A percentile compares a stretch with the other conserved stretches of the same genome.
phyloP scores from a whole-genome alignment of 306 rosid species.

The Styphnolobium japonicum region DNA sequence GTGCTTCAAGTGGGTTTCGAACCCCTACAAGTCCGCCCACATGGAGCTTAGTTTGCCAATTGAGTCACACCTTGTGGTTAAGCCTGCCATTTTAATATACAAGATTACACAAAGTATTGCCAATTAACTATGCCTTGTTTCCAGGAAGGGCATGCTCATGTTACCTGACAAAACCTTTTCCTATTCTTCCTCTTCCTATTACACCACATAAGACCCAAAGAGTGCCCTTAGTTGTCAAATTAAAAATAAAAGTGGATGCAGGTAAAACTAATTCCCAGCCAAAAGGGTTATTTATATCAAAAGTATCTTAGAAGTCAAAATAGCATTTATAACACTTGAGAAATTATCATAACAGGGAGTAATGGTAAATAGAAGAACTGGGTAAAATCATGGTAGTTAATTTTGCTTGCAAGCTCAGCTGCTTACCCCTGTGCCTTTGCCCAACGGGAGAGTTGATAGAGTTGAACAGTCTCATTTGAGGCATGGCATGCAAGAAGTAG shows the following conservation, averaged over 20 bases:
- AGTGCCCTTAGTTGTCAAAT: background rate
- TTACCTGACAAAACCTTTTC: background rate
- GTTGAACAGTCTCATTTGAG: conserved; percentile 71
- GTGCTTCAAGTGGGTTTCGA: no score
- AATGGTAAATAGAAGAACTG: background rate
- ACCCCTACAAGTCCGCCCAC: no score
- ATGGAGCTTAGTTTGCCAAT: no score
- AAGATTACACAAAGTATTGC: background rate
- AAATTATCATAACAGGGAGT: background rate
- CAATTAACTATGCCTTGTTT: background rate
- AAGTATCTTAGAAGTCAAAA: background rate
- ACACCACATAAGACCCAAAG: background rate
- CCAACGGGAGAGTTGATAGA: conserved; percentile 70
- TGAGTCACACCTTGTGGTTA: no score
- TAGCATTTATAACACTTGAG: background rate
- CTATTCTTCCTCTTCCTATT: background rate
- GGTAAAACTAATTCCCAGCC: background rate
- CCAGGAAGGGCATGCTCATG: background rate
- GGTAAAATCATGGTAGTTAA: background rate
- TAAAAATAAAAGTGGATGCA: background rate
- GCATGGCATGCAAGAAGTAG: conserved; percentile 66
- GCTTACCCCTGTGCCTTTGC: conserved; percentile 55
- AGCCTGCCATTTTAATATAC: background rate
- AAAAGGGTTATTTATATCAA: background rate
- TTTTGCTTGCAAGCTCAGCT: background rate